phyloP scores from a whole-genome alignment of 768 basidiomycete genomes.

The Nidularia sp. region DNA sequence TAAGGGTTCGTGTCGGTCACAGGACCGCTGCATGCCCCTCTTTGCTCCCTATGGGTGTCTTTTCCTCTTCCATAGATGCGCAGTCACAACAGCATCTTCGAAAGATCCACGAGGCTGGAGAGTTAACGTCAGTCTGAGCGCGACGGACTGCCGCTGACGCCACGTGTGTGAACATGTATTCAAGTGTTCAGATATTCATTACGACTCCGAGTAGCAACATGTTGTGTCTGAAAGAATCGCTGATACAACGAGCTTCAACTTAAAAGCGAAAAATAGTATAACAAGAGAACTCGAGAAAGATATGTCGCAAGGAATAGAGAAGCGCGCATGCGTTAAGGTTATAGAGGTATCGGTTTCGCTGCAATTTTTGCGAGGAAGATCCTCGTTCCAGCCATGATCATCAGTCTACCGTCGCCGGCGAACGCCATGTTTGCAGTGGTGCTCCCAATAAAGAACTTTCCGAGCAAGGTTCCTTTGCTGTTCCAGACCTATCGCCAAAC shows the following conservation, averaged over 20 bases:
- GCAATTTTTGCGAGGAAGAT: slow-evolving; percentile 33
- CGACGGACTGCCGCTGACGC: too few species aligned
- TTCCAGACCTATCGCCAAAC: slow-evolving; percentile 40
- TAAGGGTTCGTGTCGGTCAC: too few species aligned
- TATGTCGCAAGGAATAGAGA: too few species aligned
- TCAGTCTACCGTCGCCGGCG: slow-evolving; percentile 23
- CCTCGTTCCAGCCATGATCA: slow-evolving; percentile 34
- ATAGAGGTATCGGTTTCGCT: slow-evolving; percentile 12
- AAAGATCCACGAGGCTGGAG: too few species aligned
- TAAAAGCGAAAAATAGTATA: too few species aligned
- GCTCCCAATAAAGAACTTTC: slow-evolving; percentile 50
- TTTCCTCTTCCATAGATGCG: too few species aligned
- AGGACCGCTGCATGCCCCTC: too few species aligned
- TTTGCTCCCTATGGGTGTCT: too few species aligned
- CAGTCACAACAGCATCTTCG: too few species aligned
- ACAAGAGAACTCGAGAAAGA: too few species aligned
- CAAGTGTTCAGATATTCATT: not conserved
- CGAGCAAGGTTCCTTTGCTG: slow-evolving; percentile 44
- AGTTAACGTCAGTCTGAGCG: too few species aligned
- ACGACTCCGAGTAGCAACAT: not conserved
- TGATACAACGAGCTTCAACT: not conserved
- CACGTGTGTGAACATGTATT: too few species aligned
- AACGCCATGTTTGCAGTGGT: slow-evolving; percentile 35
- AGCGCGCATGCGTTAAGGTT: slow-evolving; percentile 1
- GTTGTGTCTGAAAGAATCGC: not conserved